Evolutionary conservation across 805 yeast genomes (phyloP), one percentile per base, ranked within the genome.

Genomic region (Kodamaea jinghongensis): DNA sequence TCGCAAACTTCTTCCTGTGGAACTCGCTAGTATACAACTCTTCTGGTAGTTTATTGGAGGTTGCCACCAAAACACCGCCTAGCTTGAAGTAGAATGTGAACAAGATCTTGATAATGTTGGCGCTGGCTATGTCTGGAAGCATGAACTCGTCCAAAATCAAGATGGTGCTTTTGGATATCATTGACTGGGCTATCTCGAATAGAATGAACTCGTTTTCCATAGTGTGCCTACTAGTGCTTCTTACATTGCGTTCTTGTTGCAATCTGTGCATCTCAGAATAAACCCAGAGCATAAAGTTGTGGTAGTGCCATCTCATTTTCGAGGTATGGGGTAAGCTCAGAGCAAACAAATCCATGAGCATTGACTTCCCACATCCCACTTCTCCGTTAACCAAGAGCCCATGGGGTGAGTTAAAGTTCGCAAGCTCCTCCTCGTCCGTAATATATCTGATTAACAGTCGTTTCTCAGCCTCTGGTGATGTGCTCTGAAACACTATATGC

Each of bases 11-110:
- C 4, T 69, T 61, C 48, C 74, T 78, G 45, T 78, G 75, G 56
- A 83, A 81, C 41, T 76, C 81, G 9, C 79, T 79, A 3, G 86
- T 74, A 50, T 83, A 83, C 29, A 83, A 65, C 43, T 83, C 84
- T 48, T 83, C 86, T 0, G 90, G 90, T 11, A 83, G 61, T 53
- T 85, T 70, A 49, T 83, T 83, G 2, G 86, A 79, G 2, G 88
- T 83, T 3, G 89, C 87, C 15, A 83, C 82, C 31, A 83, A 58
- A 0, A 83, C 86, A 4, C 90, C 90, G 2, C 90, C 90, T 9
- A 83, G 56, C 49, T 78, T 81, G 65, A 83, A 83, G 60, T 76
- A 83, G 54, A 76, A 81, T 0, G 83, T 78, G 58, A 83, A 81
- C 36, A 83, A 58, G 10, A 80, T 68, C 55, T 79, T 78, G 41